Base-by-base conservation (phyloP, 768 basidiomycete genomes). In the Auricularia sp. region DNA sequence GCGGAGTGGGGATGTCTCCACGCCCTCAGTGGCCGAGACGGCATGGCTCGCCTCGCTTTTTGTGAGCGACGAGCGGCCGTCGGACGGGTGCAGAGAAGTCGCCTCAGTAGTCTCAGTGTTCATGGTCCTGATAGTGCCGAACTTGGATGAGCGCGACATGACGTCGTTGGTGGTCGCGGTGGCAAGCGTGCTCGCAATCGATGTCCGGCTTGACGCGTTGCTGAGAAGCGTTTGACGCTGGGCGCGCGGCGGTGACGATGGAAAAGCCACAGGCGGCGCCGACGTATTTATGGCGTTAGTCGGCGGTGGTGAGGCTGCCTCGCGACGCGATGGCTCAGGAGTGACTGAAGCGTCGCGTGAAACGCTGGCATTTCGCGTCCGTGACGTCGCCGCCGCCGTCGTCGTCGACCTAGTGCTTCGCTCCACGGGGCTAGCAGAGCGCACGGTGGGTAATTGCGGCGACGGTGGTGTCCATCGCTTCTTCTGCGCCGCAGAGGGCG, bases 51-150 rank as follows among this genome's bases (percentile, higher is more conserved):
- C 89, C 70, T 90, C 88, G n/a, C 85, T 79, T 39, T 80, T 79
- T 24, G 81, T 82, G 63, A 89, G 77, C 10, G 88, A 88, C 4
- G 87, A 35, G 29, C 34, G 86, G 14, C 78, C 76, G 69, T 90
- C 90, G 47, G 78, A 77, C 1, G 73, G 71, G 16, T 71, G 73
- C 45, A 82, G 73, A 45, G 88, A 89, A 21, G 90, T 93, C 66
- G 87, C 80, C 68, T 92, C 90, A 24, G 90, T 93, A 65, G 86
- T 79, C 67, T 92, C 90, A 36, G 92, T 93, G 37, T 86, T 90
- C 66, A 87, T 78, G n/a, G 91, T 92, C 70, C 89, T 81, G 67
- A 92, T 84, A 11, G 91, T 93, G 51, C 85, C 89, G 73, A 85
- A 92, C 72, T 83, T 87, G 71, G 83, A 42, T 14, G 39, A 86